Evolutionary conservation across 129 eudicot species (phyloP).

Genomic region (carrot (Daucus carota)): DH1_v3.0 NC_030381.2:19276501-19277000

Average conservation of each 20-base stretch:
- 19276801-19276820: slow-evolving; percentile 55
- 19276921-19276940: background rate
- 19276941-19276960: background rate
- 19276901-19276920: background rate
- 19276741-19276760: slow-evolving; percentile 73
- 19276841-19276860: slow-evolving; percentile 75
- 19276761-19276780: slow-evolving; percentile 70
- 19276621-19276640: slow-evolving; percentile 50
- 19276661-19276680: slow-evolving; percentile 97
- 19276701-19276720: slow-evolving; percentile 72
- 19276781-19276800: slow-evolving; percentile 68
- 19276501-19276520: background rate
- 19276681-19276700: slow-evolving; percentile 68
- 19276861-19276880: slow-evolving; percentile 20
- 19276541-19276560: slow-evolving; percentile 49
- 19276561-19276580: slow-evolving; percentile 82
- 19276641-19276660: slow-evolving; percentile 57
- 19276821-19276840: slow-evolving; percentile 59
- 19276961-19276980: slow-evolving; percentile 40
- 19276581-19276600: slow-evolving; percentile 71
- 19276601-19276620: slow-evolving; percentile 68
- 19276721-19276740: slow-evolving; percentile 90
- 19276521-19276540: background rate
- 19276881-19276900: background rate
- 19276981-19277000: slow-evolving; percentile 85